Base-by-base conservation (phyloP, 2,329 filamentous ascomycete genomes). In the Fusarium sp. region DNA sequence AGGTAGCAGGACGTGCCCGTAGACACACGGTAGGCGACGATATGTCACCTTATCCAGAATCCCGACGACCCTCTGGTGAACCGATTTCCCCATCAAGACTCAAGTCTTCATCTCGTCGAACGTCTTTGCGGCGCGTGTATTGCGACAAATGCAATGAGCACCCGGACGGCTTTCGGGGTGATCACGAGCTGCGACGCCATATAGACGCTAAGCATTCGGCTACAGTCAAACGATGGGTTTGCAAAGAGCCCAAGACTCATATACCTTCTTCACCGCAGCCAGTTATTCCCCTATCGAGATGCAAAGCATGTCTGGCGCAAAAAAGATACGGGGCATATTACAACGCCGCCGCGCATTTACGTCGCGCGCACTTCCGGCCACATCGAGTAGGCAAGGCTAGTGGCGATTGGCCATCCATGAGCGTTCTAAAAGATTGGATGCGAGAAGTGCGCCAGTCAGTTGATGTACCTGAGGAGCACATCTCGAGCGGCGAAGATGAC, bases 101-200 rank as follows among this genome's bases (percentile, higher is more conserved):
- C 36, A 76, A 74, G 21, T 78, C 83, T 2, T 79, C 84, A 1
- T 87, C 86, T 58, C 85, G 86, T 62, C 80, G 85, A 26, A 83
- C 84, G 22, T 87, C 89, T 24, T 86, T 93, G 52, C 87, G 89
- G 24, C 92, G 93, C 70, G 91, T 94, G 50, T 90, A 89, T 76
- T 98, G 94, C 79, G 83, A 84, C 19, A 88, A 91, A 72, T 98
- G 94, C 82, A 89, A 91, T 70, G 92, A 94, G 73, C 90, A 95
- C 64, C 92, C 92, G 4, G 91, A 94, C 64, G 94, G 94, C 7
- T 98, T 97, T 78, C 91, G 94, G 45, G 94, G 94, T 60, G 94
- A 97, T 57, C 94, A 97, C 78, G 94, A 98, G 78, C 84, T 94
- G 49, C 85, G 91, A 57, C 86, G 92, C 59, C 92, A 94, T 77